Conservation (phyloP, 140 eudicot species). For the Cichorium intybus region DNA sequence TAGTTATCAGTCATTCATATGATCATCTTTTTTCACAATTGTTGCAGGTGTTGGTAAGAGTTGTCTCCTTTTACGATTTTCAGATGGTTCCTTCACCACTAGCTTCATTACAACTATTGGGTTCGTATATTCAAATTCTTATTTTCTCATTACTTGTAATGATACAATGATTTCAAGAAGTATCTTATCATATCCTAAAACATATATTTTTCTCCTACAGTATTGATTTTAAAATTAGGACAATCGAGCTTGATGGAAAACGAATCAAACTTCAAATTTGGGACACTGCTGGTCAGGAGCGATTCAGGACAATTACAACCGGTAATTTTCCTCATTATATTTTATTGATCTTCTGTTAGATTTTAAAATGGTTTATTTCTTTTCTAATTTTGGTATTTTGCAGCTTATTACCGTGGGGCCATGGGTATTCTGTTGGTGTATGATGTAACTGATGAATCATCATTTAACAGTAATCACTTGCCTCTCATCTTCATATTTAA, state of each 20-base stretch:
- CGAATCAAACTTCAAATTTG: conserved; percentile 77
- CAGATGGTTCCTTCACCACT: conserved; percentile 83
- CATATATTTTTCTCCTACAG: conserved; percentile 21
- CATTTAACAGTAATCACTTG: conserved; percentile 68
- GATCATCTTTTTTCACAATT: not conserved
- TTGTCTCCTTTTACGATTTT: conserved; percentile 76
- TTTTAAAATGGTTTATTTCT: not conserved
- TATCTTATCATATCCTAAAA: not conserved
- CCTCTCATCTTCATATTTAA: conserved; percentile 3
- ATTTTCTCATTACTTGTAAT: not conserved
- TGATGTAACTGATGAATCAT: conserved; percentile 86
- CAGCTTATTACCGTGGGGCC: conserved; percentile 95
- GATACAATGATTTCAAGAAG: not conserved
- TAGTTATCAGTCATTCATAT: not conserved
- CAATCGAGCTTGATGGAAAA: conserved; percentile 83
- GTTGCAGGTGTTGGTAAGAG: conserved; percentile 83
- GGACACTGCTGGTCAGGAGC: conserved; percentile 94
- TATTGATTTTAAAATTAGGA: conserved; percentile 80
- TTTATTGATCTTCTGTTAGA: not conserved
- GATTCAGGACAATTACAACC: conserved; percentile 81
- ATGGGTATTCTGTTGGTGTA: conserved; percentile 92
- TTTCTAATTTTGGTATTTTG: conserved; percentile 11
- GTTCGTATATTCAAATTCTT: conserved; percentile 30
- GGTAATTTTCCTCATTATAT: conserved; percentile 27
- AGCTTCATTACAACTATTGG: conserved; percentile 79